Base-by-base conservation (phyloP, 2,329 filamentous ascomycete genomes). In the Pseudogymnoascus sp. region DNA sequence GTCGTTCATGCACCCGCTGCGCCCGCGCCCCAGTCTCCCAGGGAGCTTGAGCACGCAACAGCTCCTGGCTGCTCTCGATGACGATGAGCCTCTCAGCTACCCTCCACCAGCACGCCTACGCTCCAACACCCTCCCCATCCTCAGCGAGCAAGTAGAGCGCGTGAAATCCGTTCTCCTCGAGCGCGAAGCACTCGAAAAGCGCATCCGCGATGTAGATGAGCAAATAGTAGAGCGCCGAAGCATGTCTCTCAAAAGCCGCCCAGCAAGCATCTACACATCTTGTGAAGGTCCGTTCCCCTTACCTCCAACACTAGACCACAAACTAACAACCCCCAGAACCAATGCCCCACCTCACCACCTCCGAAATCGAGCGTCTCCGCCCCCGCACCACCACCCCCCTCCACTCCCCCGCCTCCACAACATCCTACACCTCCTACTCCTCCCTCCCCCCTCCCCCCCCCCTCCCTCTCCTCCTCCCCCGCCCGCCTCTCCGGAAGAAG, bases 401-500 rank as follows among this genome's bases (percentile, higher is more conserved):
- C 65, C 9, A 64, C 65, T 60, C 53, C 40, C 11, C 63, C 59
- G n/a, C 61, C 57, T 26, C 47, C 63, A 67, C 50, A 13, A 57
- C n/a, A 15, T 31, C 62, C 26, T 57, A 61, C 26, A 64, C 67
- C 44, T 65, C 65, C 17, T 66, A 68, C 28, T 77, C 82, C 1
- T 81, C 82, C 2, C 84, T 83, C 1, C 26, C 26, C 5, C 26
- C 26, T 28, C 26, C 26, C 3, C 26, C 26, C 1, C 84, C 84
- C 1, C 74, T 86, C 4, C 83, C 84, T 0, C 77, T 86, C 23
- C 80, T 84, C 15, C 77, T 85, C 63, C 65, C 62, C 1, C 80
- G 82, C n/a, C 84, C 83, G 7, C 83, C 83, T 1, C 71, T 87
- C 66, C 78, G 85, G 64, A 87, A 87, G 77, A 87, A 87, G 78